Conservation (phyloP, 2,329 filamentous ascomycete species). For the Hypoxylon sp. region DNA sequence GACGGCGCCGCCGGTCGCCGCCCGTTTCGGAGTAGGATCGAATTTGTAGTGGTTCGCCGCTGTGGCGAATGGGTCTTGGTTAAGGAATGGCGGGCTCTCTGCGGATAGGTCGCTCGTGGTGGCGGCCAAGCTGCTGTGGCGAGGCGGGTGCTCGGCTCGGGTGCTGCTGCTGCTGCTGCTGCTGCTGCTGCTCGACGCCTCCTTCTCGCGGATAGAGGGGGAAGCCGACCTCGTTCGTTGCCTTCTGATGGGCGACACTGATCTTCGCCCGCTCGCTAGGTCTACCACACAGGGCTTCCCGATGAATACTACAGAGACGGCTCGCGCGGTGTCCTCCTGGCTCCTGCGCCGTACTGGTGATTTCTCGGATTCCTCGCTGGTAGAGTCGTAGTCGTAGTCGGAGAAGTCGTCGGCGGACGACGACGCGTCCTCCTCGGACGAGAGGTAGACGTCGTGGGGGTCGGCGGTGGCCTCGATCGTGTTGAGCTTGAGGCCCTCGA, state of each 20-base stretch:
- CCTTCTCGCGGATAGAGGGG: slow-evolving; percentile 42
- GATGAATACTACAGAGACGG: slow-evolving; percentile 66
- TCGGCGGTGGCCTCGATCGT: slow-evolving; percentile 49
- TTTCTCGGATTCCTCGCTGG: slow-evolving; percentile 47
- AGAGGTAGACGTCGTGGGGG: slow-evolving; percentile 69
- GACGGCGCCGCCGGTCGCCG: slow-evolving; percentile 40
- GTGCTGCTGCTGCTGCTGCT: no score
- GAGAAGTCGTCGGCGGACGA: slow-evolving; percentile 68
- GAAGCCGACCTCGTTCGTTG: slow-evolving; percentile 39
- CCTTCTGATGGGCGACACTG: slow-evolving; percentile 53
- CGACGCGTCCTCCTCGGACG: slow-evolving; percentile 71
- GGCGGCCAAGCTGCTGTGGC: slow-evolving; percentile 54
- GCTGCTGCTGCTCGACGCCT: no score
- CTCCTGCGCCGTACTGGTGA: slow-evolving; percentile 48
- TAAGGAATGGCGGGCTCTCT: slow-evolving; percentile 58
- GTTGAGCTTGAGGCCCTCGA: slow-evolving; percentile 51
- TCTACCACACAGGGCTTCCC: slow-evolving; percentile 67
- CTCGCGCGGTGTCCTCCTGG: slow-evolving; percentile 64
- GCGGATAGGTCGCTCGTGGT: slow-evolving; percentile 44
- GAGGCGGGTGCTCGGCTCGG: slow-evolving; percentile 47
- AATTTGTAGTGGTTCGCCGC: slow-evolving; percentile 48
- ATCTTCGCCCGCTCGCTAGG: slow-evolving; percentile 53
- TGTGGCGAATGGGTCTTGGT: slow-evolving; percentile 62
- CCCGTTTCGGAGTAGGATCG: slow-evolving; percentile 37
- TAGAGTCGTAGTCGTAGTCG: slow-evolving; percentile 60